These are phyloP conservation scores for Populus nigra DNA, from an alignment of 345 rosid genomes.

Conservation along the genomic window DNA sequence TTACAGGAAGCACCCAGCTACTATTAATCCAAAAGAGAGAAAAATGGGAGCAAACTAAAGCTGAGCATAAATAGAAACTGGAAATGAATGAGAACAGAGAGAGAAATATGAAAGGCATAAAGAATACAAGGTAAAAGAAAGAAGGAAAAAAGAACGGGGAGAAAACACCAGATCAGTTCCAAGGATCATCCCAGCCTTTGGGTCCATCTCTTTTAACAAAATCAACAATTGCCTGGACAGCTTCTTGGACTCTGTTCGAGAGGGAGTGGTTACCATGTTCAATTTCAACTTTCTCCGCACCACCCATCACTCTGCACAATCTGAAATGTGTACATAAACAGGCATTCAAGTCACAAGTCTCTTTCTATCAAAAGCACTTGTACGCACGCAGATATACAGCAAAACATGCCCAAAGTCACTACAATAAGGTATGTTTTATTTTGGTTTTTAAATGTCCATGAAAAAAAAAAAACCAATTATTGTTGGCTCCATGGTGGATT, in stretches of 20 bases:
- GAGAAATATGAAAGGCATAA: no score
- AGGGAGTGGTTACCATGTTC: constrained; percentile 93
- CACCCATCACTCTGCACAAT: constrained; percentile 91
- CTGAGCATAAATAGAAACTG: neutral
- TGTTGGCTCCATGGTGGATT: neutral
- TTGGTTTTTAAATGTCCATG: neutral
- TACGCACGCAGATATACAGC: neutral
- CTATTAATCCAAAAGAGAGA: neutral
- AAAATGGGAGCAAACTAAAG: neutral
- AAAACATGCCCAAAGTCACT: neutral
- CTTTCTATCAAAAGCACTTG: neutral
- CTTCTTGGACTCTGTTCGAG: constrained; percentile 75
- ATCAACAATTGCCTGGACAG: constrained; percentile 64
- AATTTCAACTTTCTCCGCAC: constrained; percentile 85
- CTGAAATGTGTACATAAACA: constrained; percentile 34
- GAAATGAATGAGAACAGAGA: neutral
- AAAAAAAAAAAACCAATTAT: neutral
- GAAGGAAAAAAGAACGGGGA: neutral
- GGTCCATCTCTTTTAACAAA: constrained; percentile 87
- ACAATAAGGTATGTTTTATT: neutral
- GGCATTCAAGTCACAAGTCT: neutral
- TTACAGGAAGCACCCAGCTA: neutral
- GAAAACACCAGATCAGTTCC: constrained; percentile 47
- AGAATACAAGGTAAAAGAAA: neutral
- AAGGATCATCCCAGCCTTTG: constrained; percentile 97